phyloP scores from a whole-genome alignment of 2,329 filamentous ascomycete species.

The Madurella mycetomatis region DNA sequence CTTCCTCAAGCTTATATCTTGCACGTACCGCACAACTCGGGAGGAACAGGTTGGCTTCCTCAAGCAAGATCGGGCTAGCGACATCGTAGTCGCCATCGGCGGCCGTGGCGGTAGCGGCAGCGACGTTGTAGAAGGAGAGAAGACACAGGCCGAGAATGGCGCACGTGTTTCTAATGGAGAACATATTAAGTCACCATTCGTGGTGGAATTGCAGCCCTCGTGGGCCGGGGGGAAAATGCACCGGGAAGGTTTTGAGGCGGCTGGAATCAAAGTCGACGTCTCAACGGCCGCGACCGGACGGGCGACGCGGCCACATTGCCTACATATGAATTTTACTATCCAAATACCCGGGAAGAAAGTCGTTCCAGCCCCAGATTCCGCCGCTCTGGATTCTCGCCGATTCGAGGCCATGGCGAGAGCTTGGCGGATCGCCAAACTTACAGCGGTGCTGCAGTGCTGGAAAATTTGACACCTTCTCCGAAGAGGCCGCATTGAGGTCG shows the following conservation, averaged over 20 bases:
- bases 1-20: not conserved
- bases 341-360: not conserved
- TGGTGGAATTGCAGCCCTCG: slow-evolving; percentile 2
- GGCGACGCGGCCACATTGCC: slow-evolving; percentile 1
- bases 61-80: not conserved
- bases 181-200: slow-evolving; percentile 17
- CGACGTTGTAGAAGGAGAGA: slow-evolving; percentile 3
- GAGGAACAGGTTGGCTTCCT: slow-evolving; percentile 3
- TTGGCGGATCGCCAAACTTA: not conserved
- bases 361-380: slow-evolving; percentile 8
- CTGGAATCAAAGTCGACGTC: not conserved
- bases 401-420: not conserved
- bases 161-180: slow-evolving; percentile 5
- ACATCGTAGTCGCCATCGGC: too few species aligned
- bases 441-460: not conserved
- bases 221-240: not conserved
- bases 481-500: not conserved
- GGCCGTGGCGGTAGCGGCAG: not conserved
- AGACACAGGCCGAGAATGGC: slow-evolving; percentile 19
- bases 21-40: slow-evolving; percentile 18
- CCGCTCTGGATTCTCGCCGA: not conserved
- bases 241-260: not conserved
- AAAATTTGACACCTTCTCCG: not conserved
- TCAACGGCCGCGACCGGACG: not conserved
- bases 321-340: not conserved